Conservation (phyloP, 805 yeast species). For the Suhomyces tanzawaensis region DNA sequence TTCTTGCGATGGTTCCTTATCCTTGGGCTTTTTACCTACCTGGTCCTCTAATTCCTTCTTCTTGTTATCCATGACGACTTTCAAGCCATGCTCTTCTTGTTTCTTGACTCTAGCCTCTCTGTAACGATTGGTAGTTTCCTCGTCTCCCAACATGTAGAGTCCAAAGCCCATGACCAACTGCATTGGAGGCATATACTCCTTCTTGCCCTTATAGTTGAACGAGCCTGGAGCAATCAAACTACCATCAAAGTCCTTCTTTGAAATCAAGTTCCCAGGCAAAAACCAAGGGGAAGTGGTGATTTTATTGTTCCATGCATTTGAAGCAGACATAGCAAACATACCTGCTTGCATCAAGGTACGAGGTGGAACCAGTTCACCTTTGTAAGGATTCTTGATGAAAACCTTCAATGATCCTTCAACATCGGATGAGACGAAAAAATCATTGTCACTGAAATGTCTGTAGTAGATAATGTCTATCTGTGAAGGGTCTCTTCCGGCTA, state of each 20-base stretch:
- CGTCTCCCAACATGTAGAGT: conserved; percentile 68
- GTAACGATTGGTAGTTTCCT: conserved; percentile 43
- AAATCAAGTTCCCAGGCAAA: conserved; percentile 64
- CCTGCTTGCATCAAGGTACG: conserved; percentile 89
- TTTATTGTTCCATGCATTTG: conserved; percentile 89
- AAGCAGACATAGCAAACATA: conserved; percentile 71
- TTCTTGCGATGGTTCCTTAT: not conserved
- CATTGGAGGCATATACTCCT: conserved; percentile 68
- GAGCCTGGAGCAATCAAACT: conserved; percentile 59
- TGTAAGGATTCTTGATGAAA: conserved; percentile 75
- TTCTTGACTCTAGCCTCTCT: conserved; percentile 25
- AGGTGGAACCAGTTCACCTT: conserved; percentile 74
- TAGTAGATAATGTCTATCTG: conserved; percentile 81
- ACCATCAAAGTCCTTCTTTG: conserved; percentile 66
- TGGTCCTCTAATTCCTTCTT: conserved; percentile 35
- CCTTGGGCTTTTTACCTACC: conserved; percentile 3
- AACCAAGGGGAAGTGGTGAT: conserved; percentile 82
- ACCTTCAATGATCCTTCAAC: conserved; percentile 72
- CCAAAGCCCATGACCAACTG: conserved; percentile 90
- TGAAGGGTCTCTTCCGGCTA: conserved; percentile 79
- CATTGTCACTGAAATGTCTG: conserved; percentile 71
- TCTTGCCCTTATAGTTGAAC: conserved; percentile 54
- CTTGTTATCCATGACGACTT: conserved; percentile 32
- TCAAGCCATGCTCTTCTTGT: conserved; percentile 39
- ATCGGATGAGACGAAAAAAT: conserved; percentile 71